Base-by-base conservation (phyloP, 2,329 filamentous ascomycete species). In the Cytospora chrysosperma region DNA sequence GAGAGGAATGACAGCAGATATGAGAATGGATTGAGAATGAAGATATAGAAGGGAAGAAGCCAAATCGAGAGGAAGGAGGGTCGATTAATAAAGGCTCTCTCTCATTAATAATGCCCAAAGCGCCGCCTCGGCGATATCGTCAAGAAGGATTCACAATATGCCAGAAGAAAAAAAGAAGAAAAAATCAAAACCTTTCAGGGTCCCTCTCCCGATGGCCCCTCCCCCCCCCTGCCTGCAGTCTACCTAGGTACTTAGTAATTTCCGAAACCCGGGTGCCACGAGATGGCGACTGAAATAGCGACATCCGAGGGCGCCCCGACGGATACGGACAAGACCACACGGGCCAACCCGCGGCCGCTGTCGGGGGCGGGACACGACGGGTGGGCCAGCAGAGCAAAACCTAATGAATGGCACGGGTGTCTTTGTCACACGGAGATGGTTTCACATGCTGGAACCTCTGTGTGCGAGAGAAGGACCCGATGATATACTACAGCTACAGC, bases 41-140 rank as follows among this genome's bases (percentile, higher is more conserved):
- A 9, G 4, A 5, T 30, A n/a, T n/a, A n/a, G n/a, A n/a, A 9
- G 28, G 28, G 28, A 30, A 30, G n/a, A n/a, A n/a, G n/a, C n/a
- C 28, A 55, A 27, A 2, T 28, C 28, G 52, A 21, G 27, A 52
- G 58, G 58, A 27, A 4, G 21, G 24, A 9, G 37, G 24, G 37
- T 55, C 37, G 26, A 9, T 55, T 21, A 21, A 47, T 43, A 47
- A 47, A 47, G 21, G 19, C 13, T n/a, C n/a, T n/a, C 9, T 24
- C n/a, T 24, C n/a, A 24, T 47, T 55, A 61, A 49, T 61, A 55
- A 61, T 61, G 49, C 37, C 49, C 51, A 28, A 40, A n/a, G n/a
- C n/a, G n/a, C n/a, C 26, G 27, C 28, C 27, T 49, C 40, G 24
- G 37, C 51, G 59, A 61, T 50, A 34, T 26, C 37, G 37, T 55